phyloP scores from a whole-genome alignment of 164 flowering plant species.

The Tinospora cordifolia region DNA sequence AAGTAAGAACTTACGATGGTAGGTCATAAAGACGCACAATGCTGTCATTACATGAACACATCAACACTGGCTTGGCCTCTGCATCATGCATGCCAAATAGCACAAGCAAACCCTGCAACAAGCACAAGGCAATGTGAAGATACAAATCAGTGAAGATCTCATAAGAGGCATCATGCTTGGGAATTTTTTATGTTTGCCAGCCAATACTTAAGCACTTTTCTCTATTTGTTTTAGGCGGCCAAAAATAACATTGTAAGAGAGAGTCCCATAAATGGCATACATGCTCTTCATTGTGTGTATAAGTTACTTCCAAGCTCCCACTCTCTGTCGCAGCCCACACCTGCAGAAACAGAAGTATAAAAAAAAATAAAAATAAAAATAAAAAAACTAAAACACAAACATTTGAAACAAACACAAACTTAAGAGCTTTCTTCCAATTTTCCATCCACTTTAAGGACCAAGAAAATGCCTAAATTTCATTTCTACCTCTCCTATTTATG shows the following conservation, averaged over 20 bases:
- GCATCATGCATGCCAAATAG: constrained; percentile 48
- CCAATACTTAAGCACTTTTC: too few species aligned
- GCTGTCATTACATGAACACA: constrained; percentile 47
- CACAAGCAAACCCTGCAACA: constrained; percentile 28
- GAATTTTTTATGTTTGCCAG: too few species aligned
- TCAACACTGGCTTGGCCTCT: constrained; percentile 44
- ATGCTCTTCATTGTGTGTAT: constrained; percentile 80
- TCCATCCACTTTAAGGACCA: too few species aligned
- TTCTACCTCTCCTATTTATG: too few species aligned
- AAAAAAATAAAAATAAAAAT: too few species aligned
- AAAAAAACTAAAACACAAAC: constrained; percentile 5
- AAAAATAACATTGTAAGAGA: too few species aligned
- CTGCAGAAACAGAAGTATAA: constrained; percentile 45
- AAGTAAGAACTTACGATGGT: constrained; percentile 67
- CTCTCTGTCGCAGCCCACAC: constrained; percentile 79
- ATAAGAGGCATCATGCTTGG: too few species aligned
- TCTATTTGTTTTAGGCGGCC: too few species aligned
- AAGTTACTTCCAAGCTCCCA: constrained; percentile 85
- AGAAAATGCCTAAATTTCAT: too few species aligned
- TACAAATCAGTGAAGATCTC: not conserved
- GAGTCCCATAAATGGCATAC: constrained; percentile 32
- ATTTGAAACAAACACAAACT: not conserved
- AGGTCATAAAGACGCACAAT: constrained; percentile 48
- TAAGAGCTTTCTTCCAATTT: not conserved
- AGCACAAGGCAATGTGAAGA: not conserved